Percentiles rank a stretch among this genome's conserved stretches.
Evolutionary conservation across 805 yeast genomes (phyloP).

Genomic region (Blastobotrys parvus): DNA sequence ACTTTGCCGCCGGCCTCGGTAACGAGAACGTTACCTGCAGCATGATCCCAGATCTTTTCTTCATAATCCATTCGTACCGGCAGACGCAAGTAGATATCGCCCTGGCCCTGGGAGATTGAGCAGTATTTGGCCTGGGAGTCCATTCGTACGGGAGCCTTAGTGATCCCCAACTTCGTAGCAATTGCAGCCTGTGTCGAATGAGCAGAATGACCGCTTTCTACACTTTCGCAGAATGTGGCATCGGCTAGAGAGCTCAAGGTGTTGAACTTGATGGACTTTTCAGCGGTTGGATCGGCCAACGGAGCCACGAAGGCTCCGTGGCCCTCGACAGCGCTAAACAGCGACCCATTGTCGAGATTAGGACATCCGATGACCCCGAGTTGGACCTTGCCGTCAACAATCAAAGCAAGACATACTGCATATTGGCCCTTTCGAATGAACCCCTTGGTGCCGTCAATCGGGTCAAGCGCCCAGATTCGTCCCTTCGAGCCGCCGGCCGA

Average conservation of each 20-base stretch:
- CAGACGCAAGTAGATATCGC: slow-evolving; percentile 82
- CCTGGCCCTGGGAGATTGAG: slow-evolving; percentile 80
- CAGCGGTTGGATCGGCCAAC: slow-evolving; percentile 27
- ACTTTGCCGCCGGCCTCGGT: slow-evolving; percentile 89
- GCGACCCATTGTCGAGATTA: slow-evolving; percentile 72
- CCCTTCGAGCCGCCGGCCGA: slow-evolving; percentile 72
- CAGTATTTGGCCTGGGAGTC: slow-evolving; percentile 98
- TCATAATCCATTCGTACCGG: slow-evolving; percentile 70
- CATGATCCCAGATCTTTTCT: slow-evolving; percentile 99
- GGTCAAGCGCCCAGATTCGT: slow-evolving; percentile 95
- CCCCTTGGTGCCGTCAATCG: slow-evolving; percentile 97
- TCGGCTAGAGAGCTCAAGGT: slow-evolving; percentile 34
- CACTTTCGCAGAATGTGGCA: slow-evolving; percentile 80
- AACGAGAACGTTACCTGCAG: slow-evolving; percentile 84
- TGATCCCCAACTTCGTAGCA: slow-evolving; percentile 54
- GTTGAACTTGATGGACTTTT: slow-evolving; percentile 43
- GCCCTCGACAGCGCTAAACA: slow-evolving; percentile 61
- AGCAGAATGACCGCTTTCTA: slow-evolving; percentile 90
- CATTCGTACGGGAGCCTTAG: slow-evolving; percentile 54
- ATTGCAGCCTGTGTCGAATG: slow-evolving; percentile 77
- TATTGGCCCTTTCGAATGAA: slow-evolving; percentile 93
- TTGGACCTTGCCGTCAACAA: slow-evolving; percentile 76
- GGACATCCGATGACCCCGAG: slow-evolving; percentile 97
- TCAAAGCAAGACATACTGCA: slow-evolving; percentile 88
- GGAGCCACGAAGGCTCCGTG: slow-evolving; percentile 57